phyloP scores from a whole-genome alignment of 2,329 filamentous ascomycete genomes.

The Fusarium hainanense region DNA sequence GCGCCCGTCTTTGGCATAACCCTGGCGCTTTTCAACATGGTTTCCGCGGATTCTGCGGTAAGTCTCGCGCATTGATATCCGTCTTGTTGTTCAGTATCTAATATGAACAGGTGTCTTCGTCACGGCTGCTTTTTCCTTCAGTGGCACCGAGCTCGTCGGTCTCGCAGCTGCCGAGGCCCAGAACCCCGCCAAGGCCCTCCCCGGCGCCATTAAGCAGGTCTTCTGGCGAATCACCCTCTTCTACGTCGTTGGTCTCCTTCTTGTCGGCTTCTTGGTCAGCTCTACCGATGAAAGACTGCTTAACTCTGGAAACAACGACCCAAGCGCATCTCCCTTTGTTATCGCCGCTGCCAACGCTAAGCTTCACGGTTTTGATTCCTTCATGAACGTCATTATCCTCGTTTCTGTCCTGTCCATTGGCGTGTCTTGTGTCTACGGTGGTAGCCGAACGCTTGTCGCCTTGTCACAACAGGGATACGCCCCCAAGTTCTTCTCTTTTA shows the following conservation, averaged over 20 bases:
- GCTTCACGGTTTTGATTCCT: slow-evolving; percentile 62
- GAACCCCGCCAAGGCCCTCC: slow-evolving; percentile 78
- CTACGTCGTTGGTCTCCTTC: slow-evolving; percentile 64
- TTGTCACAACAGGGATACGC: slow-evolving; percentile 70
- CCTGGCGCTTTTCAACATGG: slow-evolving; percentile 74
- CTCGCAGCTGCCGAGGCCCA: slow-evolving; percentile 77
- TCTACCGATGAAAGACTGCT: slow-evolving; percentile 61
- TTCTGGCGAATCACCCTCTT: slow-evolving; percentile 69
- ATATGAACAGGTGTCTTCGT: slow-evolving; percentile 54
- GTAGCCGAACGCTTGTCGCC: slow-evolving; percentile 68
- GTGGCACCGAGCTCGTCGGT: slow-evolving; percentile 79
- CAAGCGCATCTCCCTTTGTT: slow-evolving; percentile 65
- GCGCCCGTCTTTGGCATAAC: slow-evolving; percentile 62
- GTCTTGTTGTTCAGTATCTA: neutral
- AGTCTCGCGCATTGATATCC: slow-evolving; percentile 36
- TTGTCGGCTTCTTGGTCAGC: slow-evolving; percentile 62
- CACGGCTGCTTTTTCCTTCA: slow-evolving; percentile 78
- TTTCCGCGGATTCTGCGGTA: slow-evolving; percentile 78
- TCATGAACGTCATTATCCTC: slow-evolving; percentile 70
- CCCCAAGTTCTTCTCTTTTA: slow-evolving; percentile 66
- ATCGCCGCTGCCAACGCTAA: slow-evolving; percentile 66
- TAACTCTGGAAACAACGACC: slow-evolving; percentile 55
- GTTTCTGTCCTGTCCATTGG: slow-evolving; percentile 69
- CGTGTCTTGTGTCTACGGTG: slow-evolving; percentile 69
- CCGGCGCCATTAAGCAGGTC: slow-evolving; percentile 85